These are phyloP conservation scores for Allantophomopsis lycopodina DNA, from an alignment of 2,329 filamentous ascomycete genomes.

Conservation along the genomic window DNA sequence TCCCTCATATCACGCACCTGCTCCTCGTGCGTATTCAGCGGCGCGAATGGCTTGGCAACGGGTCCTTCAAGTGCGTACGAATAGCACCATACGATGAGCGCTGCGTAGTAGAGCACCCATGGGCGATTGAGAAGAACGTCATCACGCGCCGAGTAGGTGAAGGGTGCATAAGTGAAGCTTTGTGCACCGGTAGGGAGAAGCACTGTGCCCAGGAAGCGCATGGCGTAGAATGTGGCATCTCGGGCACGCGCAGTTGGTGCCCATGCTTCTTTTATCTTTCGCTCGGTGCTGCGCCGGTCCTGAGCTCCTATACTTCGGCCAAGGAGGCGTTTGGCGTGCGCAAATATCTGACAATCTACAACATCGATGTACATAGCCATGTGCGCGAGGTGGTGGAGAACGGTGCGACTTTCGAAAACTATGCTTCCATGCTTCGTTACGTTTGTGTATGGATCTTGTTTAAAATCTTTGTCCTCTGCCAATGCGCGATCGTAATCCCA, in stretches of 20 bases:
- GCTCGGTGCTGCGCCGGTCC: conserved; percentile 67
- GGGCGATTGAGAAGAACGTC: conserved; percentile 84
- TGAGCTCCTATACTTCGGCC: conserved; percentile 73
- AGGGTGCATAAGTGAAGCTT: conserved; percentile 21
- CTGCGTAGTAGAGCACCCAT: conserved; percentile 91
- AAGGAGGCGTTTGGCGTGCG: conserved; percentile 70
- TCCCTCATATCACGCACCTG: conserved; percentile 66
- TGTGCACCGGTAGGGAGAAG: conserved; percentile 44
- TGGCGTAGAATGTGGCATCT: conserved; percentile 83
- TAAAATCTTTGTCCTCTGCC: conserved; percentile 34
- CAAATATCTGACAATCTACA: conserved; percentile 94
- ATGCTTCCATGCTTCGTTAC: conserved; percentile 48
- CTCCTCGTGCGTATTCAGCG: conserved; percentile 42
- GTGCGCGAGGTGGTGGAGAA: conserved; percentile 85
- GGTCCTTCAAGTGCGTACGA: conserved; percentile 83
- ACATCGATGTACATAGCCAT: conserved; percentile 98
- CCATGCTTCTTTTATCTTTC: conserved; percentile 81
- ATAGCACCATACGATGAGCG: conserved; percentile 89
- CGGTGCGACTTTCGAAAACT: conserved; percentile 77
- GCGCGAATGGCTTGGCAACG: conserved; percentile 30
- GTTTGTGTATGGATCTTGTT: conserved; percentile 39
- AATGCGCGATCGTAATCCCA: conserved; percentile 78
- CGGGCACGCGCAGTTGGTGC: conserved; percentile 77
- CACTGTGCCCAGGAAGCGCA: conserved; percentile 80
- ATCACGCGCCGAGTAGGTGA: conserved; percentile 64